Percentiles rank a stretch among this genome's conserved stretches.
phyloP scores from a whole-genome alignment of 495 filamentous ascomycete species.

The Aspergillus leporis region DNA sequence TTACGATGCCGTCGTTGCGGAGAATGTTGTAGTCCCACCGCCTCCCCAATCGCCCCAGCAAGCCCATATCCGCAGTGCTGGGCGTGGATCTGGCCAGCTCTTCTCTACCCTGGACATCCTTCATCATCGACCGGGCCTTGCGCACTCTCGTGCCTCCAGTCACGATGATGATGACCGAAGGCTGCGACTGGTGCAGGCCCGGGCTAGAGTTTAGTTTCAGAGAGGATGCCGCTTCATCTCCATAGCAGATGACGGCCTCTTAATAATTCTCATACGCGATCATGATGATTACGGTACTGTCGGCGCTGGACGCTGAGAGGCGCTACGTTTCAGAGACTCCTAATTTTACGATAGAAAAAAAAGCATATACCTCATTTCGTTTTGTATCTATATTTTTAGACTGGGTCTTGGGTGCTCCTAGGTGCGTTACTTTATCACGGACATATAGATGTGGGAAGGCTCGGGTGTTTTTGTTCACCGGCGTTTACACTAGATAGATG shows the following conservation, averaged over 20 bases:
- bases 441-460: not conserved
- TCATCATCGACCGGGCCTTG: slow-evolving; percentile 32
- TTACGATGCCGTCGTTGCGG: slow-evolving; percentile 51
- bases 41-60: slow-evolving; percentile 44
- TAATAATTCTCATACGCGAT: not conserved
- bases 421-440: not conserved
- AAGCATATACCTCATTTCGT: slow-evolving; percentile 6
- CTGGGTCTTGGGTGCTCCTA: not conserved
- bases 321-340: slow-evolving; percentile 13
- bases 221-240: not conserved
- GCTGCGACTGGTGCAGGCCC: slow-evolving; percentile 42
- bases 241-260: not conserved
- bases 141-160: slow-evolving; percentile 25
- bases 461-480: slow-evolving; percentile 5
- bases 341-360: slow-evolving; percentile 11
- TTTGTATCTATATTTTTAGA: slow-evolving; percentile 11
- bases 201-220: slow-evolving; percentile 22
- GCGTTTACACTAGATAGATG: slow-evolving; percentile 20
- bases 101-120: slow-evolving; percentile 34
- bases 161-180: slow-evolving; percentile 44
- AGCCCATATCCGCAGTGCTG: slow-evolving; percentile 37
- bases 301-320: slow-evolving; percentile 23
- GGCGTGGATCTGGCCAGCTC: slow-evolving; percentile 23
- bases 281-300: not conserved
- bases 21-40: slow-evolving; percentile 25